Conservation (phyloP, 805 yeast genomes). For the Hanseniaspora occidentalis region DNA sequence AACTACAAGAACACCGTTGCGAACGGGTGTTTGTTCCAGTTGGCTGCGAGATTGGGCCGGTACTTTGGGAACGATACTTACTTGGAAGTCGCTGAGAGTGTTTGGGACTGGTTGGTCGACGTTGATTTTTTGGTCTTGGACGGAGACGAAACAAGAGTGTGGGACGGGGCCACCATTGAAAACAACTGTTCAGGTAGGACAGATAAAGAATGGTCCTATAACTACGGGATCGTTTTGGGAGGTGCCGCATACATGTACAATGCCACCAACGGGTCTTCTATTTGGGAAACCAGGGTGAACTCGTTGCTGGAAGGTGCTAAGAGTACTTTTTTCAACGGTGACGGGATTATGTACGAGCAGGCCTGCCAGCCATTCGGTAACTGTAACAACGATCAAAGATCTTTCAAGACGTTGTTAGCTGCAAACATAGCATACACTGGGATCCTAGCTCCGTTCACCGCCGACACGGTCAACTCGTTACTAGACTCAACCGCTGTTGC, state of each 20-base stretch:
- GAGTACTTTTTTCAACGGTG: constrained; percentile 35
- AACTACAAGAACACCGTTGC: constrained; percentile 84
- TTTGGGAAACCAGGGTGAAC: constrained; percentile 38
- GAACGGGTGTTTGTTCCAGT: constrained; percentile 80
- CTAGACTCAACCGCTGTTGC: constrained; percentile 43
- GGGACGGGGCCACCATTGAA: constrained; percentile 54
- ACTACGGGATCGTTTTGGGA: constrained; percentile 59
- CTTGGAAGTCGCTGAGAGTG: constrained; percentile 57
- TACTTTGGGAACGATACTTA: constrained; percentile 67
- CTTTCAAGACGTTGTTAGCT: constrained; percentile 57
- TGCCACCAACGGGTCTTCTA: constrained; percentile 40
- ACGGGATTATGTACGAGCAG: constrained; percentile 44
- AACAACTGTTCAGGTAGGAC: constrained; percentile 48
- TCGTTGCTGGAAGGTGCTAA: constrained; percentile 34
- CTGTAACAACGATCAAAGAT: constrained; percentile 68
- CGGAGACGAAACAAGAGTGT: constrained; percentile 29
- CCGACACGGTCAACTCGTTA: constrained; percentile 29
- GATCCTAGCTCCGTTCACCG: constrained; percentile 36
- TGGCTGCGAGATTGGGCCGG: constrained; percentile 78
- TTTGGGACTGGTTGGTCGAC: constrained; percentile 70
- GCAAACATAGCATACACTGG: constrained; percentile 51
- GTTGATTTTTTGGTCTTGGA: constrained; percentile 32
- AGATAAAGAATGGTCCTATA: constrained; percentile 67
- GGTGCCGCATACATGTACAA: constrained; percentile 68
- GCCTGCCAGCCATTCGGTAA: constrained; percentile 39